Conservation (phyloP, 2,329 filamentous ascomycete species). For the Exophiala sp. region DNA sequence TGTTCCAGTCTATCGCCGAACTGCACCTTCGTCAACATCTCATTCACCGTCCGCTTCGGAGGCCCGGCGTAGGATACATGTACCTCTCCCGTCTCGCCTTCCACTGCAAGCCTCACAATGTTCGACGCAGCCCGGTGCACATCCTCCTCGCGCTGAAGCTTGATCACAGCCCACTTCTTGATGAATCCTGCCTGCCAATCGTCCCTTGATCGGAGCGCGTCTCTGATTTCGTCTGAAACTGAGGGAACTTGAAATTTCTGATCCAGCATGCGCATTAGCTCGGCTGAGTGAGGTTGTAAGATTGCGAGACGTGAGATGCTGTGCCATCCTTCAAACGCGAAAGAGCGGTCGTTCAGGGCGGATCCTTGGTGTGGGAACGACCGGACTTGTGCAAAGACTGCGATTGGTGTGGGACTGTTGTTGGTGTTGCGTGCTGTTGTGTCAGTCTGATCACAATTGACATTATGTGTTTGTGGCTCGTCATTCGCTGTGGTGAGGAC, state of each 20-base stretch:
- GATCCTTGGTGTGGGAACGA: too few species aligned
- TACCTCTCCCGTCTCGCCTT: too few species aligned
- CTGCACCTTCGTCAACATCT: too few species aligned
- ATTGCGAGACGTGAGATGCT: constrained; percentile 8
- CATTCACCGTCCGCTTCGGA: too few species aligned
- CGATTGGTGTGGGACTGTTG: background rate
- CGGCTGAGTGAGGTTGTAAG: constrained; percentile 17
- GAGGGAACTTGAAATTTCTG: constrained; percentile 24
- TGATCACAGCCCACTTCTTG: constrained; percentile 22
- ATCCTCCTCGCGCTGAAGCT: constrained; percentile 15
- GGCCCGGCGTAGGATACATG: too few species aligned
- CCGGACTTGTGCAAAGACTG: constrained; percentile 14
- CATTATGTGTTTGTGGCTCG: background rate
- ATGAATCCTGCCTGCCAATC: constrained; percentile 17
- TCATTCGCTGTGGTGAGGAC: background rate
- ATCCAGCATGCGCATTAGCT: constrained; percentile 22
- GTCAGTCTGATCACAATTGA: background rate
- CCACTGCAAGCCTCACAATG: background rate
- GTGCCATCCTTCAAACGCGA: constrained; percentile 18
- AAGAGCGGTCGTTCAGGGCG: background rate
- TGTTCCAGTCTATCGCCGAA: too few species aligned
- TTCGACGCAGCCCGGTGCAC: background rate
- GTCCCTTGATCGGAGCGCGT: constrained; percentile 4
- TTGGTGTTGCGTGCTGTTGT: background rate
- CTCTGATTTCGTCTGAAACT: constrained; percentile 3